These are phyloP conservation scores for Westerdykella aurantiaca DNA, from an alignment of 2,329 filamentous ascomycete species.

Conservation along the genomic window DNA sequence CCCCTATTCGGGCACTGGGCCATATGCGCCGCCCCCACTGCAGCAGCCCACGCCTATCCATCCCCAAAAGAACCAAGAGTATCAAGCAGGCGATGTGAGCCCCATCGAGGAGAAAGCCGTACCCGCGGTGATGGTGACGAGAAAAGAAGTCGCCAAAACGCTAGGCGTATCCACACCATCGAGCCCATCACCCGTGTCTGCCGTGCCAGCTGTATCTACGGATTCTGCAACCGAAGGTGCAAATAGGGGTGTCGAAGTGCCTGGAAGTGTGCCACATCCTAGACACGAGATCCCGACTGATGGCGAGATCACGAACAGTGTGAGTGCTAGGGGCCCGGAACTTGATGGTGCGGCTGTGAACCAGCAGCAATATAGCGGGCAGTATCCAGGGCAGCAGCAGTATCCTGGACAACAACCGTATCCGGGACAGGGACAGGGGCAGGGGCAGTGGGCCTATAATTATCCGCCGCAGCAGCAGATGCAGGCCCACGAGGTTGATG, in stretches of 20 bases:
- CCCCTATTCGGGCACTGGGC: slow-evolving; percentile 5
- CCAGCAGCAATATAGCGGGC: background rate
- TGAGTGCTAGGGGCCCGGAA: slow-evolving; percentile 3
- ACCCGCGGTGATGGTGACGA: background rate
- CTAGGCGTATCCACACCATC: background rate
- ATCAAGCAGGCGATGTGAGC: slow-evolving; percentile 4
- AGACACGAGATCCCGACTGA: slow-evolving; percentile 8
- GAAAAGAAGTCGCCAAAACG: background rate
- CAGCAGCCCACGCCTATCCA: slow-evolving; percentile 7
- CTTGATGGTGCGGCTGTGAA: background rate
- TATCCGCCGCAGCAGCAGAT: background rate
- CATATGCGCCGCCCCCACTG: slow-evolving; percentile 6
- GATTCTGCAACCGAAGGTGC: background rate
- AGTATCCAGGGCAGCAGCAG: slow-evolving; percentile 1
- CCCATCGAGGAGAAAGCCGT: slow-evolving; percentile 12
- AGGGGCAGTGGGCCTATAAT: slow-evolving; percentile 4
- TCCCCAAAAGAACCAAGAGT: background rate
- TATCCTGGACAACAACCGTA: background rate
- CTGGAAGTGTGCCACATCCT: slow-evolving; percentile 4
- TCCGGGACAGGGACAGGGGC: background rate
- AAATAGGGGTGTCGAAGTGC: slow-evolving; percentile 1
- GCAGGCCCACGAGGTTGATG: background rate
- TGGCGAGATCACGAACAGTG: slow-evolving; percentile 6
- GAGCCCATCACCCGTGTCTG: slow-evolving; percentile 1
- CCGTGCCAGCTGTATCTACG: background rate